Evolutionary conservation across 352 stramenopile species (phyloP), one percentile per base, ranked within the genome.

Genomic region (Thraustochytrium sp.): DNA sequence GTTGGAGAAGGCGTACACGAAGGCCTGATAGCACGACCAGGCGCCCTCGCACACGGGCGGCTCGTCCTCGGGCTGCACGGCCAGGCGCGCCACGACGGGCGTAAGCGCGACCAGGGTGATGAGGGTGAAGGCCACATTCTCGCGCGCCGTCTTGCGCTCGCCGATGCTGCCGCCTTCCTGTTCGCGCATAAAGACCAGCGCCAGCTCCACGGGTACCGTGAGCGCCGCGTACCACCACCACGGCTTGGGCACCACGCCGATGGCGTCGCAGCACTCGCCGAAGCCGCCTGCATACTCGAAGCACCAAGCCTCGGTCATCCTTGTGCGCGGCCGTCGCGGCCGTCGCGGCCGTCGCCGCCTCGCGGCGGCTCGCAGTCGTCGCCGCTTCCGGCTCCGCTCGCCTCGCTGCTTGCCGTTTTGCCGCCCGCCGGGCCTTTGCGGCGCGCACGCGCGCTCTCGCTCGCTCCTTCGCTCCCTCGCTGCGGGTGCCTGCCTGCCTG

Each of bases 141-240:
- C 37, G 23, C 37, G 21, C 5, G 29, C 26, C 46, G 65, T 62
- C n/a, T 77, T 77, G 42, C 65, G 42, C 42, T 55, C 65, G 29
- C 42, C 65, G 23, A 62, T 77, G 42, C 42, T 77, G 40, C 65
- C 65, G 37, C 37, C 65, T 34, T 77, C 65, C 1, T 0, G 68
- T 36, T 77, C 42, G 18, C 49, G 29, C 9, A 62, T 37, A 36
- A 40, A 55, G 11, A 31, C 65, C 13, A 77, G 46, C n/a, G 49
- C 42, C n/a, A 40, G 37, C 65, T 77, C 65, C 37, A 77, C 65
- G 11, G 65, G 65, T 26, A 77, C 13, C 34, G 65, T 62, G 42
- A 77, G 42, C 65, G 64, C 36, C 16, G 64, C 18, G 65, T 77
- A 77, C 42, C 42, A 77, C 65, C 65, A 77, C 65, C 42, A 77